Evolutionary conservation across 768 basidiomycete species (phyloP), one percentile per base, ranked within the genome.

Genomic region (Suillus paluster): DNA sequence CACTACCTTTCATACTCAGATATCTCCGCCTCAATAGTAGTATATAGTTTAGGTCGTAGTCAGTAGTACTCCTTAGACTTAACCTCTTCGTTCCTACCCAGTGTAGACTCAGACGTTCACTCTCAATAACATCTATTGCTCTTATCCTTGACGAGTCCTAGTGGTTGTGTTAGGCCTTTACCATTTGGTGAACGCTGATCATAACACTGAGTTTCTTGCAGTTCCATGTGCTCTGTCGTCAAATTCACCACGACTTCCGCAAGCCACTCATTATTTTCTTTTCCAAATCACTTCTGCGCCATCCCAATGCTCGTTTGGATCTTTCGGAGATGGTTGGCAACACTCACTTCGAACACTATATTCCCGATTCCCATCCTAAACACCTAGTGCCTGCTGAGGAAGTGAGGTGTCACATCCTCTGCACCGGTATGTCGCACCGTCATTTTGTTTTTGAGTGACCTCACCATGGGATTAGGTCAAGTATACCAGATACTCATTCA

Each of bases 171-270:
- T n/a, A n/a, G n/a, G n/a, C n/a, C n/a, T n/a, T n/a, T n/a, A n/a
- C n/a, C n/a, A n/a, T n/a, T n/a, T n/a, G n/a, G n/a, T n/a, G n/a
- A n/a, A n/a, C n/a, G n/a, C n/a, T n/a, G n/a, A n/a, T n/a, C n/a
- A n/a, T n/a, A n/a, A n/a, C 53, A 50, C 42, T 63, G 54, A 62
- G 61, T 58, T 55, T 38, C 41, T 33, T 61, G 10, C 50, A 90
- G 89, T 97, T 95, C 93, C 96, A 97, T 72, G 94, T 97, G 62
- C 90, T 99, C 54, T 93, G 96, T 76, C 91, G 97, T 64, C 97
- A 98, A 78, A 93, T 92, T 71, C 92, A 95, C 77, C 94, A 97
- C 68, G 97, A 98, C 74, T 99, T 95, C 91, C 89, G 97, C 70
- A 99, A 98, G 81, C 97, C 97, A 50, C 90, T 93, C 70, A 58